Base-by-base conservation (phyloP, 139 green algal species). In the Tetraselmis striata region DNA sequence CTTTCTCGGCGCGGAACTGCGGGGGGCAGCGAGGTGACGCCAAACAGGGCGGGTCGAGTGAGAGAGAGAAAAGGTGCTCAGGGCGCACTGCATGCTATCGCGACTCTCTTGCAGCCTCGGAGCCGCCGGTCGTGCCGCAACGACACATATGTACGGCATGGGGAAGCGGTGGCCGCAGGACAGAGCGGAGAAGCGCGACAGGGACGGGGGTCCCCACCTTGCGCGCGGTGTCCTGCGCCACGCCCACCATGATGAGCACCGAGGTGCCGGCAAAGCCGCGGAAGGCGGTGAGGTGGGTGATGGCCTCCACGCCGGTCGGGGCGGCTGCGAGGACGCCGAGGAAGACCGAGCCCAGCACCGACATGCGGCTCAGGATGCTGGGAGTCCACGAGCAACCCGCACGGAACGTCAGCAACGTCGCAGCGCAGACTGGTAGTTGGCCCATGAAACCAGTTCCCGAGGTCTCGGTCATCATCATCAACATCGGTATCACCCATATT, bases 211-310 rank as follows among this genome's bases (percentile, higher is more conserved):
- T n/a, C n/a, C n/a, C n/a, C 31, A 99, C 92, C 30, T 93, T 93
- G 31, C 95, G 87, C 0, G 95, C 96, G 1, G 94, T 98, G 89
- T 99, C 97, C 0, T 96, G 98, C 25, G 97, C 97, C 59, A 98
- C 97, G 79, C 95, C 95, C 82, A 95, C 91, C 87, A 97, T 92
- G 83, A 98, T 98, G 77, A 98, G 91, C 79, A 99, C 86, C n/a
- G 85, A 94, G 0, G 96, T 99, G 29, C 97, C 97, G 1, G 96
- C 97, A 88, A 99, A 99, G 29, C 97, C 97, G 26, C 97, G 89
- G 91, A 99, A 98, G 0, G 96, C 94, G 28, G 91, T 93, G 76
- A 95, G 83, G 83, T 94, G 86, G 22, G 94, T 98, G 23, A 96
- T 27, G 26, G 74, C 86, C 87, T 99, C 96, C 58, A 98, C 95